Base-by-base conservation (phyloP, 306 rosid species). In the Gynostemma pentaphyllum region DNA sequence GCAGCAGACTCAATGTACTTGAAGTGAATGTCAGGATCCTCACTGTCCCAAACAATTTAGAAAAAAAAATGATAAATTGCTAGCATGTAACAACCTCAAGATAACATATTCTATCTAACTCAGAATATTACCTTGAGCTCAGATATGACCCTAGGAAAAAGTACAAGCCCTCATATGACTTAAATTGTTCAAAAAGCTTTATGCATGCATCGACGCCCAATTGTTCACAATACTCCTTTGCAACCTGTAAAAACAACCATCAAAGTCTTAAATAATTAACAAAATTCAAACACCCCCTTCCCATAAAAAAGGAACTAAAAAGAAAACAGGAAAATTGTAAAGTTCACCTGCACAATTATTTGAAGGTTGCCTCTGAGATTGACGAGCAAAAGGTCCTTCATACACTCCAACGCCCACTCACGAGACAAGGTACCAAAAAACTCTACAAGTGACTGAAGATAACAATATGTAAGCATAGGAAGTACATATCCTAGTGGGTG, bases 11-110 rank as follows among this genome's bases (percentile, higher is more conserved):
- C 99, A 45, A 94, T 86, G 90, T 94, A 94, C 90, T 94, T 94
- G 61, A 88, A 94, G 86, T 94, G 99, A 70, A 94, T 94, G 66
- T 94, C 99, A 69, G 99, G 99, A 77, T 94, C 99, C 99, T 94
- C 99, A 82, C 99, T 94, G 90, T 61, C 55, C 55, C 85, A 78
- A 48, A 51, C 51, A 62, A 60, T n/a, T 60, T 60, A 2, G 39
- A 59, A 16, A 4, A 53, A 40, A 46, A 47, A 28, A 52, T 34
- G 29, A 41, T 1, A 54, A 51, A 52, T 45, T 53, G 47, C 62
- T 19, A 45, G 4, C 12, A 64, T 24, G 29, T 47, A 64, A 57
- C 63, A 7, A 66, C n/a, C 21, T 7, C 74, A 64, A 37, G 36
- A 40, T 18, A 72, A 68, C 16, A 49, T 32, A 57, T 6, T 32